A percentile compares a stretch with the other conserved stretches of the same genome.
Conservation (phyloP, 2,329 filamentous ascomycete genomes). For the Scopulariopsis brevicaulis region DNA sequence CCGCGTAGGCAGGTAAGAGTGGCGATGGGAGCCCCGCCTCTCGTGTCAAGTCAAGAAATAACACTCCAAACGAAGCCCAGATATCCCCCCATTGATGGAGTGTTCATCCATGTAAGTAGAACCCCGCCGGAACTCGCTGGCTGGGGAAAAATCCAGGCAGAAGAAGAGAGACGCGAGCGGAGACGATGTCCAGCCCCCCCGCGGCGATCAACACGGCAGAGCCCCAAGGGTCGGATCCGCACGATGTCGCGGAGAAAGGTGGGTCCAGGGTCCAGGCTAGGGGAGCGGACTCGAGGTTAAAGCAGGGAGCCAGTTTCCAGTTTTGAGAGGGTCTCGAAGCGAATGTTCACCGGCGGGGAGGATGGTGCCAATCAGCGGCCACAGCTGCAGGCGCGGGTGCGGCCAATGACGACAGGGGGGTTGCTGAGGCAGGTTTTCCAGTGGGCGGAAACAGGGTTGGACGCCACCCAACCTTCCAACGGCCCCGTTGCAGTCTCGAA, state of each 20-base stretch:
- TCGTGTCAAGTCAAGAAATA: too few relatives aligned
- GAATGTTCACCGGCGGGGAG: not conserved
- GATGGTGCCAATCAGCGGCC: not conserved
- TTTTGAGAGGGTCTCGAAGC: not conserved
- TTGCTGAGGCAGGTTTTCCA: not conserved
- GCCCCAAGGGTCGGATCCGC: not conserved
- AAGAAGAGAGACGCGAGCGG: too few relatives aligned
- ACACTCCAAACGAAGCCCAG: too few relatives aligned
- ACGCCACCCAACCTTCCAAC: not conserved
- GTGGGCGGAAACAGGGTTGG: not conserved
- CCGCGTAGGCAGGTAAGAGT: too few relatives aligned
- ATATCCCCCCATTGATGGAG: too few relatives aligned
- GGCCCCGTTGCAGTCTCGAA: not conserved
- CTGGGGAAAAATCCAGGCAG: too few relatives aligned
- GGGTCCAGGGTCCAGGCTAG: not conserved
- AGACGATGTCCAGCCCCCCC: not conserved
- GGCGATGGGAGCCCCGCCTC: too few relatives aligned
- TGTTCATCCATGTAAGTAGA: too few relatives aligned
- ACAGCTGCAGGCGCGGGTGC: not conserved
- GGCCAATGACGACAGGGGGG: not conserved
- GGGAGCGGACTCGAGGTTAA: not conserved
- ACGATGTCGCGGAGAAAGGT: not conserved
- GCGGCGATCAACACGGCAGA: not conserved
- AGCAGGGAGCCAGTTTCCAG: not conserved
- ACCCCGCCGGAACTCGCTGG: too few relatives aligned